A percentile compares a stretch with the other conserved stretches of the same genome.
Conservation (phyloP, 2,329 filamentous ascomycete species). For the Alternaria sp. region DNA sequence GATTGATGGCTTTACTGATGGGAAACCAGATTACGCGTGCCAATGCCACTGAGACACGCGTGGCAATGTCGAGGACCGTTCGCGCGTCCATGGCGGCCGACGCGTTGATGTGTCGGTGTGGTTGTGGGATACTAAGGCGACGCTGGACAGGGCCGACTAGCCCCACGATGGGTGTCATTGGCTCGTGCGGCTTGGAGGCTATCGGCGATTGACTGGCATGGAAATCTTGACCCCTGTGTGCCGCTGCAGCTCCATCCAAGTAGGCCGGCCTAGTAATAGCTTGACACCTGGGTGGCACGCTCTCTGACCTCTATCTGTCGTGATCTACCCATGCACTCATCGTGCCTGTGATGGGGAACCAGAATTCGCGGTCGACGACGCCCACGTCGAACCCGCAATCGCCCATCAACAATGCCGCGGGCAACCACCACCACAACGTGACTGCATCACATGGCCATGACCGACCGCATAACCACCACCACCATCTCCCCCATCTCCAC, state of each 20-base stretch:
- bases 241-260: conserved; percentile 32
- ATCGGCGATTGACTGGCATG: conserved; percentile 7
- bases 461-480: conserved; percentile 17
- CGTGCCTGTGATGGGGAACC: conserved; percentile 45
- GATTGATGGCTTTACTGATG: conserved; percentile 49
- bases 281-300: conserved; percentile 4
- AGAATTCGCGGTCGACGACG: conserved; percentile 38
- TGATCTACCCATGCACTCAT: background rate
- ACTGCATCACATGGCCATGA: conserved; percentile 33
- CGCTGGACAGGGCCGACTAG: conserved; percentile 1
- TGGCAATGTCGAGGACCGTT: conserved; percentile 38
- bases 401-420: conserved; percentile 22
- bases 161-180: conserved; percentile 19
- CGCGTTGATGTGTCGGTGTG: background rate
- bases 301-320: conserved; percentile 8
- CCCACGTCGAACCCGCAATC: conserved; percentile 37
- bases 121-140: background rate
- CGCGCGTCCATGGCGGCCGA: conserved; percentile 36
- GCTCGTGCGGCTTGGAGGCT: conserved; percentile 20
- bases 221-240: conserved; percentile 31
- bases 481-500: conserved; percentile 24
- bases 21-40: conserved; percentile 51
- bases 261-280: conserved; percentile 17
- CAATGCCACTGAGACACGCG: conserved; percentile 3
- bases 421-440: conserved; percentile 13